Evolutionary conservation across 2,329 filamentous ascomycete genomes (phyloP).

Genomic region (Beauveria asiatica): DNA sequence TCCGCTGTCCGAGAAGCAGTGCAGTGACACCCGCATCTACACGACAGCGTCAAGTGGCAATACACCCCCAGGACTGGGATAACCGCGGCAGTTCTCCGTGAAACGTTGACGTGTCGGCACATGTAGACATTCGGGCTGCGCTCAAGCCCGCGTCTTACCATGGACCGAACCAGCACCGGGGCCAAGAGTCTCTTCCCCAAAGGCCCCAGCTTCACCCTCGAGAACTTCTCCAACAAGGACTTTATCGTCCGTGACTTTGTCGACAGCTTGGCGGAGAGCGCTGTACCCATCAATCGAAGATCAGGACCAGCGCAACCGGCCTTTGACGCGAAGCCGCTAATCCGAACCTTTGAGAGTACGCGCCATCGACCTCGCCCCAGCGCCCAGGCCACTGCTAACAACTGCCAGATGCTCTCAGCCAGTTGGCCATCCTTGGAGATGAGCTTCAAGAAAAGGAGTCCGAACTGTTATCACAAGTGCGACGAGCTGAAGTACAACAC

Average conservation of each 20-base stretch:
- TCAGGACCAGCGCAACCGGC: constrained; percentile 56
- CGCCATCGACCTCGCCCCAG: too few species aligned
- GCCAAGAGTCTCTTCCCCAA: constrained; percentile 65
- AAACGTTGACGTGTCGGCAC: constrained; percentile 11
- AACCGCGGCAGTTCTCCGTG: not conserved
- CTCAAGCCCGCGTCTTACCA: constrained; percentile 18
- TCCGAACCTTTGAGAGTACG: constrained; percentile 80
- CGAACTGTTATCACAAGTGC: constrained; percentile 80
- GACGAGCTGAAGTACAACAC: constrained; percentile 85
- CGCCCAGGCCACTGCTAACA: constrained; percentile 13
- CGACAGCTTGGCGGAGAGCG: constrained; percentile 80
- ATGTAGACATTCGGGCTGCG: constrained; percentile 20
- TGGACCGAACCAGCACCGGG: constrained; percentile 37
- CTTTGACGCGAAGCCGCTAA: constrained; percentile 95
- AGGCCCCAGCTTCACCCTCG: constrained; percentile 75
- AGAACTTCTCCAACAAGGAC: constrained; percentile 81
- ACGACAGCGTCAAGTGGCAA: constrained; percentile 5
- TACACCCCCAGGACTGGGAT: not conserved
- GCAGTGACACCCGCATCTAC: constrained; percentile 3
- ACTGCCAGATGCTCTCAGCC: constrained; percentile 50
- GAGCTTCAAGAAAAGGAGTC: constrained; percentile 87
- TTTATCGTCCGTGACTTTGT: constrained; percentile 99
- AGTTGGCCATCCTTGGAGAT: constrained; percentile 63
- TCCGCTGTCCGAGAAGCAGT: constrained; percentile 2
- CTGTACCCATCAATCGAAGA: constrained; percentile 69